These are phyloP conservation scores for Camellia sinensis DNA, from an alignment of 148 eudicot species.

Conservation along the genomic window DNA sequence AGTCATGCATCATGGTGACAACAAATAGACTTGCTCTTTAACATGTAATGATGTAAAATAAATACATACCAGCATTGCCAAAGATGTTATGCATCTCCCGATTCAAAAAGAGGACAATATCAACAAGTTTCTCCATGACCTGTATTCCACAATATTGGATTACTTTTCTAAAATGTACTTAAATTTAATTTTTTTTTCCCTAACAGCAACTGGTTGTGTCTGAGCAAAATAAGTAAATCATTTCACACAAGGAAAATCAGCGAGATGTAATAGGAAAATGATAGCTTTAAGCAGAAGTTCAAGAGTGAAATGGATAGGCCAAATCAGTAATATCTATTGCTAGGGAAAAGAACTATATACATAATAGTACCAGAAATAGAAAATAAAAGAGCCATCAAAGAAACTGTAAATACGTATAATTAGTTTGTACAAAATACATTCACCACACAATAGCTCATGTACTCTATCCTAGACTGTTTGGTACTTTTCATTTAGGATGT, in stretches of 20 bases:
- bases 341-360: neutral
- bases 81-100: constrained; percentile 45
- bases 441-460: neutral
- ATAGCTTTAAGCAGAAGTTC: neutral
- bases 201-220: neutral
- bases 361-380: neutral
- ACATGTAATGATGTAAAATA: neutral
- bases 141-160: constrained; percentile 16
- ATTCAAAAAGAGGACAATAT: constrained; percentile 48
- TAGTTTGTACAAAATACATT: neutral
- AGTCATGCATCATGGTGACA: neutral
- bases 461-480: neutral
- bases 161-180: constrained; percentile 9
- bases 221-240: neutral
- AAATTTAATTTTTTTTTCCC: neutral
- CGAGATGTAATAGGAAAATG: neutral
- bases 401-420: neutral
- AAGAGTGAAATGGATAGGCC: neutral
- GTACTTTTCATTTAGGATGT: neutral
- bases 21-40: neutral
- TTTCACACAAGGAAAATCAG: neutral
- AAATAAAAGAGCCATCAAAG: neutral
- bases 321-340: neutral
- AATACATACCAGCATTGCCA: constrained; percentile 42
- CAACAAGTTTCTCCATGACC: constrained; percentile 72